Percentiles rank a stretch among this genome's conserved stretches.
Conservation (phyloP, 805 yeast genomes). For the Yarrowia phangngaensis region DNA sequence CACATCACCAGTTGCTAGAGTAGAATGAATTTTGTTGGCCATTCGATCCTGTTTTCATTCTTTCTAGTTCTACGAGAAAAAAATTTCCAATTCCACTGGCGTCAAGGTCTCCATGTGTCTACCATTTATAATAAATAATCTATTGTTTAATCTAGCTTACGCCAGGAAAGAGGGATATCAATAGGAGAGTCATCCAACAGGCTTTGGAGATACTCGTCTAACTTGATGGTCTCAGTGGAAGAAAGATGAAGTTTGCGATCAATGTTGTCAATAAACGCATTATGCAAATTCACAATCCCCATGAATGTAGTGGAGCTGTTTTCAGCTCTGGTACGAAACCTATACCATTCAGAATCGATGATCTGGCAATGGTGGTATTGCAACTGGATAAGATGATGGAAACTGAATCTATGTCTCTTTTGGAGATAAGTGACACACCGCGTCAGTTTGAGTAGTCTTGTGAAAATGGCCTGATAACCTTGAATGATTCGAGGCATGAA, state of each 20-base stretch:
- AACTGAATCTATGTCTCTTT: background rate
- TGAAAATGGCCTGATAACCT: slow-evolving; percentile 1
- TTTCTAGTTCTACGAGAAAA: too few relatives aligned
- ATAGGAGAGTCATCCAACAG: background rate
- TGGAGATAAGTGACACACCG: slow-evolving; percentile 4
- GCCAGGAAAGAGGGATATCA: too few relatives aligned
- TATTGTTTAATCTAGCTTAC: too few relatives aligned
- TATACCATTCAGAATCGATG: slow-evolving; percentile 8
- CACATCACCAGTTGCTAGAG: too few relatives aligned
- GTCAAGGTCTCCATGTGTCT: too few relatives aligned
- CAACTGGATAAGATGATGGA: slow-evolving; percentile 4
- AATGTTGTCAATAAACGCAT: background rate
- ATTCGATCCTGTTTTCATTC: too few relatives aligned
- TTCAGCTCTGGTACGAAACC: background rate
- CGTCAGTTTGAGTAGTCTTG: slow-evolving; percentile 3
- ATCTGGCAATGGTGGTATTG: slow-evolving; percentile 4
- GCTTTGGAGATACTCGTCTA: slow-evolving; percentile 9
- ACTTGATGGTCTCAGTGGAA: background rate
- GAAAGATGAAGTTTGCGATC: background rate
- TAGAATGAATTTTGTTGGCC: too few relatives aligned
- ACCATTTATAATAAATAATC: too few relatives aligned
- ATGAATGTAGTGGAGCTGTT: slow-evolving; percentile 7
- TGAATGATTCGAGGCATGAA: background rate
- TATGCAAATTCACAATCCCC: slow-evolving; percentile 7
- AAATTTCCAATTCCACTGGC: too few relatives aligned